A percentile compares a stretch with the other conserved stretches of the same genome.
Conservation (phyloP, 1,284 basidiomycete species). For the Leucoagaricus sp. region DNA sequence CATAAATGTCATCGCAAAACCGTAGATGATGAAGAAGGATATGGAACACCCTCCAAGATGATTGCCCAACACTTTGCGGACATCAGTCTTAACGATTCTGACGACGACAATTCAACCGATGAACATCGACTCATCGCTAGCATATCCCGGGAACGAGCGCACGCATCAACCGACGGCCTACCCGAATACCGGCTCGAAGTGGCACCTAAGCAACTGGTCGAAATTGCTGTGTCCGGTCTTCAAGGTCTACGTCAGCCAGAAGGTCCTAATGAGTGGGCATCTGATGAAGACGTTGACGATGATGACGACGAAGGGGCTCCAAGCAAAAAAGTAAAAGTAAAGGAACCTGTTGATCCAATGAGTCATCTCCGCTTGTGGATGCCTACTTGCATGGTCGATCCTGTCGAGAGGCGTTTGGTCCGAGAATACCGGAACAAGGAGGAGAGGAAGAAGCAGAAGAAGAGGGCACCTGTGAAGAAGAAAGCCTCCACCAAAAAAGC, state of each 20-base stretch:
- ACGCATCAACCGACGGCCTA: slow-evolving; percentile 67
- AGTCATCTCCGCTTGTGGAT: slow-evolving; percentile 69
- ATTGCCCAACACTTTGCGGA: slow-evolving; percentile 57
- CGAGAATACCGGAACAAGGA: slow-evolving; percentile 56
- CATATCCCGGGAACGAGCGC: slow-evolving; percentile 43
- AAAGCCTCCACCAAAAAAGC: slow-evolving; percentile 16
- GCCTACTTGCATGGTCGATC: slow-evolving; percentile 71
- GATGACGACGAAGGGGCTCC: slow-evolving; percentile 40
- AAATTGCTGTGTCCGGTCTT: slow-evolving; percentile 62
- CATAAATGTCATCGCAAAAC: slow-evolving; percentile 30
- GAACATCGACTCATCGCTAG: slow-evolving; percentile 38
- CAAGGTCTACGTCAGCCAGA: slow-evolving; percentile 58
- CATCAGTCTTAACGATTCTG: slow-evolving; percentile 22
- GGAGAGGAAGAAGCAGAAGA: slow-evolving; percentile 53
- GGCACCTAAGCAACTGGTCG: slow-evolving; percentile 62
- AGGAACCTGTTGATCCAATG: slow-evolving; percentile 48
- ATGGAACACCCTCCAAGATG: slow-evolving; percentile 56
- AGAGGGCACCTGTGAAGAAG: slow-evolving; percentile 30
- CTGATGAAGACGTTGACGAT: slow-evolving; percentile 42
- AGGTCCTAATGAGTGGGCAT: slow-evolving; percentile 50
- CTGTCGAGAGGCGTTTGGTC: slow-evolving; percentile 65
- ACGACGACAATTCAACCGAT: slow-evolving; percentile 25
- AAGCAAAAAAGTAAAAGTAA: slow-evolving; percentile 35
- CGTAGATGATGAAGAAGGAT: slow-evolving; percentile 13
- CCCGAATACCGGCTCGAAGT: slow-evolving; percentile 77